phyloP scores from a whole-genome alignment of 31 red algal species.

The Asparagopsis taxiformis region DNA sequence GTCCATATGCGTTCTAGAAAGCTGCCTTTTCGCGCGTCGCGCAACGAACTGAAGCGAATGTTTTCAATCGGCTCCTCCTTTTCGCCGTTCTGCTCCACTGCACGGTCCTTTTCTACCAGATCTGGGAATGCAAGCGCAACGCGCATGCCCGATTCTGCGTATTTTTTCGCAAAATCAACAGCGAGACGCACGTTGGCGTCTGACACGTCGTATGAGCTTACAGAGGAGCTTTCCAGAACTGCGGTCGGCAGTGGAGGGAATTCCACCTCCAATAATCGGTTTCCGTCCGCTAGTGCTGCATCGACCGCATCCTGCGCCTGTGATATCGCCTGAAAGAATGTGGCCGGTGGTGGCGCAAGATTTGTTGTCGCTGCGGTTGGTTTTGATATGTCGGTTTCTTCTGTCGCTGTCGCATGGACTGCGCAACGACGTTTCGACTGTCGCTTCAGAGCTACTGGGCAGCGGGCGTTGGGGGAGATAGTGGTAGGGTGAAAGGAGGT shows the following conservation, averaged over 20 bases:
- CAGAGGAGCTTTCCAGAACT: conserved; percentile 59
- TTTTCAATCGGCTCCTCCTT: conserved; percentile 52
- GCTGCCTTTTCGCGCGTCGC: conserved; percentile 43
- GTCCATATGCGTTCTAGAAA: conserved; percentile 73
- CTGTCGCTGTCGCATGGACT: no score
- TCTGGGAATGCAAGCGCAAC: conserved; percentile 85
- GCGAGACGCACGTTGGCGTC: conserved; percentile 90
- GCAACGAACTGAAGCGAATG: conserved; percentile 55
- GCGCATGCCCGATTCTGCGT: no score
- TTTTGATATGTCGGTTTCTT: conserved; percentile 5
- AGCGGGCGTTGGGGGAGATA: no score
- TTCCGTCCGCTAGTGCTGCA: conserved; percentile 49
- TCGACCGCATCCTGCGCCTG: conserved; percentile 57
- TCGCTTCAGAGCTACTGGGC: no score
- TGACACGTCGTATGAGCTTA: conserved; percentile 79
- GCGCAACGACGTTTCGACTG: no score
- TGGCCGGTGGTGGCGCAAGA: conserved; percentile 73
- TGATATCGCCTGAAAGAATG: conserved; percentile 82
- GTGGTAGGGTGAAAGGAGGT: no score
- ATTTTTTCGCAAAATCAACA: conserved; percentile 74
- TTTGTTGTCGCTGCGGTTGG: background rate
- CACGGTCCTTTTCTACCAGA: conserved; percentile 80
- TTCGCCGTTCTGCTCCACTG: conserved; percentile 60
- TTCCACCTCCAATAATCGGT: conserved; percentile 87
- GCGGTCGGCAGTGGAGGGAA: conserved; percentile 91